phyloP scores from a whole-genome alignment of 176 grass and related monocot species.

The Carex pumila region DNA sequence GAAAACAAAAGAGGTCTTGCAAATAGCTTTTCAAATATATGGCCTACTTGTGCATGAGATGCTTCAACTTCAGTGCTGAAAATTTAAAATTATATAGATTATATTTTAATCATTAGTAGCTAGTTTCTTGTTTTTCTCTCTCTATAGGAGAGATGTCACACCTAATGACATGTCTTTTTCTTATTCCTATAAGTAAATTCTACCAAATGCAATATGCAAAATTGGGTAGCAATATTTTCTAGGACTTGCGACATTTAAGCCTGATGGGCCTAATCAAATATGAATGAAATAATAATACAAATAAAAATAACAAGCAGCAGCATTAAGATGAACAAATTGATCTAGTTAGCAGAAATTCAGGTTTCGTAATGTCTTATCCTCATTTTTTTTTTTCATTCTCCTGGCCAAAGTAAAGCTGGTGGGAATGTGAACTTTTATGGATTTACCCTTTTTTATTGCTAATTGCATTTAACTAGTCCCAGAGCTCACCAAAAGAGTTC shows the following conservation, averaged over 20 bases:
- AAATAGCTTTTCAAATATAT: neutral
- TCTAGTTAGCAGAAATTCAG: neutral
- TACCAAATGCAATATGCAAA: neutral
- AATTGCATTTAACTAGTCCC: neutral
- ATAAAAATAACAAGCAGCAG: neutral
- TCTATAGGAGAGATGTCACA: neutral
- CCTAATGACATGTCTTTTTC: neutral
- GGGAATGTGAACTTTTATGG: neutral
- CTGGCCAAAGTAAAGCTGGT: neutral
- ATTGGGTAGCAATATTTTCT: neutral
- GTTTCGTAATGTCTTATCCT: neutral
- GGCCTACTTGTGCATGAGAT: conserved; percentile 1
- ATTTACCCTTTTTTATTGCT: neutral
- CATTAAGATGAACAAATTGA: neutral
- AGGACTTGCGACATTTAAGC: neutral
- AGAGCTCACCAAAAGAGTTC: neutral
- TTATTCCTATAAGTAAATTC: neutral
- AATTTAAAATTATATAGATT: neutral
- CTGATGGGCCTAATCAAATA: neutral
- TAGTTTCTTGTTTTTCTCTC: neutral
- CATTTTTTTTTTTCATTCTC: neutral
- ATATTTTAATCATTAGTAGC: neutral
- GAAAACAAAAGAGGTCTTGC: neutral
- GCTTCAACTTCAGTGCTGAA: neutral
- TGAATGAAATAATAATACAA: neutral